Conservation (phyloP, 2,329 filamentous ascomycete genomes). For the Zopfia rhizophila region DNA sequence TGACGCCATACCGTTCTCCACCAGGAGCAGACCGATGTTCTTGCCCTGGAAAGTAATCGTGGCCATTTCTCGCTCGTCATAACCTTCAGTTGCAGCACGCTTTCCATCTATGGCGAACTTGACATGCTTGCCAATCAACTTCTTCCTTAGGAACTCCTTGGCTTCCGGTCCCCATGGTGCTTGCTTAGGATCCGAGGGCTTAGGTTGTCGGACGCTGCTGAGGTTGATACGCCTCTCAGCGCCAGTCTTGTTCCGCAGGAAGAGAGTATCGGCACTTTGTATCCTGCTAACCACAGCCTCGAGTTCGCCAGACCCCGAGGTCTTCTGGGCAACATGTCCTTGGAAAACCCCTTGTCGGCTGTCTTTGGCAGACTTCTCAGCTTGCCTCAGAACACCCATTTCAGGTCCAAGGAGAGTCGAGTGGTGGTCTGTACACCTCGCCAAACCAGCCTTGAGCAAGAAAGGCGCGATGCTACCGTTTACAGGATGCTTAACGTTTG, state of each 20-base stretch:
- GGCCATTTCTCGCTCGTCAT: constrained; percentile 93
- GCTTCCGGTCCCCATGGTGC: constrained; percentile 90
- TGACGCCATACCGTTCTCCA: constrained; percentile 93
- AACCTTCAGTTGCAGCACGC: constrained; percentile 88
- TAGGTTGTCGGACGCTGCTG: constrained; percentile 94
- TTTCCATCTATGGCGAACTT: constrained; percentile 89
- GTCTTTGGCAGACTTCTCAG: constrained; percentile 85
- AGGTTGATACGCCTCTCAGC: constrained; percentile 89
- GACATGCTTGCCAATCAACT: constrained; percentile 94
- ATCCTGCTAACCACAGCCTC: constrained; percentile 89
- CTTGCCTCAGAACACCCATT: constrained; percentile 85
- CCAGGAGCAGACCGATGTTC: constrained; percentile 83
- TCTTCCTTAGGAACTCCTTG: constrained; percentile 95
- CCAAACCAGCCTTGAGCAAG: constrained; percentile 86
- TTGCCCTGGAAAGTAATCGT: constrained; percentile 85
- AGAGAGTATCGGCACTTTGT: constrained; percentile 87
- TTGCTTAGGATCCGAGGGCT: constrained; percentile 85
- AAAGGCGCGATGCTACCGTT: constrained; percentile 93
- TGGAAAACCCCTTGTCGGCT: constrained; percentile 83
- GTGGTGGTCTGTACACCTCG: constrained; percentile 94
- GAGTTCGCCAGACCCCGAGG: constrained; percentile 67
- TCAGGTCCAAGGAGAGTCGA: constrained; percentile 88
- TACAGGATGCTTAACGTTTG: constrained; percentile 81
- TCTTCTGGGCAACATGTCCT: constrained; percentile 76
- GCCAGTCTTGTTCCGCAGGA: constrained; percentile 85